Conservation (phyloP, 1,139 yeast species). For the Petasospora rhodanensis region DNA sequence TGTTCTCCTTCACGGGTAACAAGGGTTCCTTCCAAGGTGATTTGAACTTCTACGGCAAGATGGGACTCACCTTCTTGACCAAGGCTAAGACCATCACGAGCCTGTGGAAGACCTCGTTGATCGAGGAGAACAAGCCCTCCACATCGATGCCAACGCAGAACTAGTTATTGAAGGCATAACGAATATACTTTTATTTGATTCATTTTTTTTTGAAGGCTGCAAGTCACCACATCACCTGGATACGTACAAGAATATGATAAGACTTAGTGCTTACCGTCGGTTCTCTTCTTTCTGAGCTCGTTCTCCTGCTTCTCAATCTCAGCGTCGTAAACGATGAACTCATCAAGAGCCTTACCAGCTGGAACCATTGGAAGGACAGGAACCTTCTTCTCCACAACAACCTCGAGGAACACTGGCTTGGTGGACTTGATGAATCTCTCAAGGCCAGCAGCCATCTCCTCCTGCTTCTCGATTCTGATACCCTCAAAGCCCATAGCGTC, state of each 20-base stretch:
- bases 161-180: too few relatives aligned
- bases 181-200: too few relatives aligned
- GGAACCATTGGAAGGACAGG: constrained; percentile 99
- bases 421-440: constrained; percentile 67
- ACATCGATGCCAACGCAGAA: constrained; percentile 59
- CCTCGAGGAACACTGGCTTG: constrained; percentile 85
- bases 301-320: constrained; percentile 72
- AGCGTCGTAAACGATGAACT: constrained; percentile 81
- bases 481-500: constrained; percentile 93
- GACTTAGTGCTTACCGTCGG: constrained; percentile 33
- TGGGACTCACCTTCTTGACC: constrained; percentile 68
- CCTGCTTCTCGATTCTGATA: constrained; percentile 64
- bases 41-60: constrained; percentile 74
- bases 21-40: constrained; percentile 77
- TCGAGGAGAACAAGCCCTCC: constrained; percentile 50
- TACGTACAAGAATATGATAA: too few relatives aligned
- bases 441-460: constrained; percentile 57
- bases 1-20: constrained; percentile 79
- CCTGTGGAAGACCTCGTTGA: constrained; percentile 60
- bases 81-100: constrained; percentile 74
- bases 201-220: too few relatives aligned
- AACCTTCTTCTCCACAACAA: constrained; percentile 87
- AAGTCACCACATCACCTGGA: too few relatives aligned
- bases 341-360: constrained; percentile 91
- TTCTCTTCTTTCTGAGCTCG: constrained; percentile 39